phyloP scores from a whole-genome alignment of 2,329 filamentous ascomycete species.

The Colletotrichum sp. region DNA sequence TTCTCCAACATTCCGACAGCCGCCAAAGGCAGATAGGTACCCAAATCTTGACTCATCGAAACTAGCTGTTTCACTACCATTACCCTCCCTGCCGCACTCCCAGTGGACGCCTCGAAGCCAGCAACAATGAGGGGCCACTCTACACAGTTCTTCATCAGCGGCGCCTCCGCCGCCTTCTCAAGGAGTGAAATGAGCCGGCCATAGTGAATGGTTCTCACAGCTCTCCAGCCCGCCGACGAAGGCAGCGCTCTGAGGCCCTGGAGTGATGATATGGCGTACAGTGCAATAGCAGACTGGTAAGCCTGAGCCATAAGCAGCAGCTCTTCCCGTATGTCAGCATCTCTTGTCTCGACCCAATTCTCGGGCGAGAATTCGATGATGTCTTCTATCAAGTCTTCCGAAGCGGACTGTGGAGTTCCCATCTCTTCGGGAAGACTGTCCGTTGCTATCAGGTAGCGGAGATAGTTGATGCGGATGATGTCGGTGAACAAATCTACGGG shows the following conservation, averaged over 20 bases:
- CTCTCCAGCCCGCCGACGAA: conserved; percentile 9
- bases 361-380: conserved; percentile 34
- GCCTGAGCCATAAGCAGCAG: conserved; percentile 26
- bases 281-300: conserved; percentile 32
- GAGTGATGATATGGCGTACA: conserved; percentile 41
- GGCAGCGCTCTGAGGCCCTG: conserved; percentile 35
- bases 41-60: background rate
- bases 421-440: conserved; percentile 12
- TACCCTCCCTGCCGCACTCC: background rate
- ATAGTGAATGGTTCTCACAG: conserved; percentile 6
- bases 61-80: background rate
- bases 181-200: conserved; percentile 24
- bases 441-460: conserved; percentile 31
- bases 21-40: background rate
- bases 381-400: background rate
- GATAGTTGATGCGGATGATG: conserved; percentile 38
- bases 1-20: background rate
- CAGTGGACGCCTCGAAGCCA: background rate
- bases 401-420: background rate
- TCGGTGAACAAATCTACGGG: conserved; percentile 35
- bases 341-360: conserved; percentile 29
- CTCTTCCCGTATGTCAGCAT: background rate
- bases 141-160: background rate
- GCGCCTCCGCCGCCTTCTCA: background rate
- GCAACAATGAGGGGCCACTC: conserved; percentile 4